Evolutionary conservation across 768 basidiomycete species (phyloP).

Genomic region (Rhodocollybia butyracea): DNA sequence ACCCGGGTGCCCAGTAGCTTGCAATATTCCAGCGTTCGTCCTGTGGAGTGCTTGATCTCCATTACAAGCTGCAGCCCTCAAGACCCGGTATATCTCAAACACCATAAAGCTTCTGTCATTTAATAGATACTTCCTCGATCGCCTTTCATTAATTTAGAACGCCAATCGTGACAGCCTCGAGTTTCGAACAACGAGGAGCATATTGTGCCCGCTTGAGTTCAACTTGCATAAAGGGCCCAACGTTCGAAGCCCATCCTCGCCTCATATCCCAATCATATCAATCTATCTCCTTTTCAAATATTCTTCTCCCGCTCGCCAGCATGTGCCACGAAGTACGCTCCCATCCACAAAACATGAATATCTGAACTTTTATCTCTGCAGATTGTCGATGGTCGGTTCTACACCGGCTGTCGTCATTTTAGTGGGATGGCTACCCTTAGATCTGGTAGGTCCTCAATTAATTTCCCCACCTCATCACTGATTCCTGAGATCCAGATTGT

Average conservation of each 20-base stretch:
- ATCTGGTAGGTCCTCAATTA: no score
- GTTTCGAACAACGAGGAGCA: conserved; percentile 41
- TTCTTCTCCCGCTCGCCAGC: conserved; percentile 14
- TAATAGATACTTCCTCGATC: not conserved
- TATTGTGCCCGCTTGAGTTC: conserved; percentile 25
- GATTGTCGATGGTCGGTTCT: conserved; percentile 76
- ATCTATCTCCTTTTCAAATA: conserved; percentile 15
- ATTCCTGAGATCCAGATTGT: no score
- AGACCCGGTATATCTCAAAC: not conserved
- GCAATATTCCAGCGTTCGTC: not conserved
- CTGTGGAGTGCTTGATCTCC: not conserved
- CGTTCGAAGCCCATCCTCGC: not conserved
- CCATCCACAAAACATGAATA: no score
- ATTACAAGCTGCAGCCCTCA: not conserved
- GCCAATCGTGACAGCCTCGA: conserved; percentile 40
- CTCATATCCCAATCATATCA: not conserved
- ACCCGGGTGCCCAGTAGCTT: no score
- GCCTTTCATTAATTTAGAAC: conserved; percentile 3
- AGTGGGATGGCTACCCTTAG: conserved; percentile 64
- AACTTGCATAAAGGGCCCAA: conserved; percentile 1
- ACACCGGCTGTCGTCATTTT: conserved; percentile 70
- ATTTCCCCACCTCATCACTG: no score
- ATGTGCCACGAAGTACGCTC: conserved; percentile 82
- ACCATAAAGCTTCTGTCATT: not conserved
- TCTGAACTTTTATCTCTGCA: conserved; percentile 32